phyloP scores from a whole-genome alignment of 768 basidiomycete species.

The Ramaria sp. region DNA sequence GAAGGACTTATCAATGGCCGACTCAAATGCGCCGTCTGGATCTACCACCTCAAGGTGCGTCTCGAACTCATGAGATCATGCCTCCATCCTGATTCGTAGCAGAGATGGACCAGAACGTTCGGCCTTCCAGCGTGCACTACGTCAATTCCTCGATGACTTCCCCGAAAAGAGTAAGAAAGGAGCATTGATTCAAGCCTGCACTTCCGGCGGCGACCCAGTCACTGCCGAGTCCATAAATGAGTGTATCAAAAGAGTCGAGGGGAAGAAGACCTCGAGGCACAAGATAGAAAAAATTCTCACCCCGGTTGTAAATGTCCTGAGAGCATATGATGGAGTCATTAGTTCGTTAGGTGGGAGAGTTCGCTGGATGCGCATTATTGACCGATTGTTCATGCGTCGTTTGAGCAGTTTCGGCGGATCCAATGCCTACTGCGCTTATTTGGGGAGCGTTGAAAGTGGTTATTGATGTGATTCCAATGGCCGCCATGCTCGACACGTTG shows the following conservation, averaged over 20 bases:
- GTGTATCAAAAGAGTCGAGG: not conserved
- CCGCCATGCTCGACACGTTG: not conserved
- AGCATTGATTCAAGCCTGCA: not conserved
- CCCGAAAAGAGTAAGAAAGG: not conserved
- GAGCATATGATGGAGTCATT: not conserved
- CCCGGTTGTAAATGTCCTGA: not conserved
- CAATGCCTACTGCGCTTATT: conserved; percentile 2
- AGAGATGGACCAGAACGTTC: not conserved
- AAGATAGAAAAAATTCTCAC: not conserved
- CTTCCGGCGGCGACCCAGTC: not conserved
- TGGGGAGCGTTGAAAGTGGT: conserved; percentile 5
- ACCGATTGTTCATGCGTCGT: not conserved
- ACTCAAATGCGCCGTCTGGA: not conserved
- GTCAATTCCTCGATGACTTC: not conserved
- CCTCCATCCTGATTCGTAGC: not conserved
- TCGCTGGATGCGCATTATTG: not conserved
- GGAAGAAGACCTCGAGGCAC: not conserved
- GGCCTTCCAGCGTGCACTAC: not conserved
- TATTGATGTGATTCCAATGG: not conserved
- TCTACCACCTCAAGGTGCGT: not conserved
- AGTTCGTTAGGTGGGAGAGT: not conserved
- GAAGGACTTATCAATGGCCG: not conserved
- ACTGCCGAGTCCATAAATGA: not conserved
- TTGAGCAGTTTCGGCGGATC: conserved; percentile 1
- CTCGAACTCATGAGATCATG: not conserved